phyloP scores from a whole-genome alignment of 2,329 filamentous ascomycete species.

The Acrocalymma vagum region DNA sequence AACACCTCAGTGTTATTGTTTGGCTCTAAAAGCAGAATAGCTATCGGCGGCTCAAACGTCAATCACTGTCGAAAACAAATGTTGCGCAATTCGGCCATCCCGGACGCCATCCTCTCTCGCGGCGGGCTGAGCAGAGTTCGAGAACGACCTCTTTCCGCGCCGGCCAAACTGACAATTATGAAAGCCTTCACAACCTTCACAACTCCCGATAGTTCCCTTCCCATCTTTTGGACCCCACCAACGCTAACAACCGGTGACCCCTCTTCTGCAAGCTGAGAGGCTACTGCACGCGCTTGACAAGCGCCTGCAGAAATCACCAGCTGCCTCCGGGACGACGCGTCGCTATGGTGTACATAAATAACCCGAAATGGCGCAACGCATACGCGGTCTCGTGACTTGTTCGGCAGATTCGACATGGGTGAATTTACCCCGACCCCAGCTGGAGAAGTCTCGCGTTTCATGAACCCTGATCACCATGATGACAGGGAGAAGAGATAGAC shows the following conservation, averaged over 20 bases:
- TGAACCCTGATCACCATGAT: slow-evolving; percentile 38
- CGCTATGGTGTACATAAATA: slow-evolving; percentile 42
- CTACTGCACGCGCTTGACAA: slow-evolving; percentile 39
- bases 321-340: slow-evolving; percentile 44
- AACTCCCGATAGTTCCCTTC: slow-evolving; percentile 7
- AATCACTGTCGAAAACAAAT: slow-evolving; percentile 14
- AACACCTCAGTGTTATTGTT: slow-evolving; percentile 1
- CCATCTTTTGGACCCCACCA: slow-evolving; percentile 42
- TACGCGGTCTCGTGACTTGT: slow-evolving; percentile 45
- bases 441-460: slow-evolving; percentile 36
- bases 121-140: slow-evolving; percentile 43
- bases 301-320: slow-evolving; percentile 33
- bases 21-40: not conserved
- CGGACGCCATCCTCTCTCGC: slow-evolving; percentile 30
- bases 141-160: slow-evolving; percentile 34
- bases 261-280: slow-evolving; percentile 41
- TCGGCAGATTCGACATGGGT: slow-evolving; percentile 18
- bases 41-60: slow-evolving; percentile 2
- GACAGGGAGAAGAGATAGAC: too few species aligned
- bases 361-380: slow-evolving; percentile 25
- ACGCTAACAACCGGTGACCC: slow-evolving; percentile 40
- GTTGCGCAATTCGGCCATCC: slow-evolving; percentile 32
- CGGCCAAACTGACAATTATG: slow-evolving; percentile 34
- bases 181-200: slow-evolving; percentile 41
- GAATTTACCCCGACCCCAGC: slow-evolving; percentile 39